Evolutionary conservation across 2,329 filamentous ascomycete genomes (phyloP).

Genomic region (Fonsecaea pedrosoi): DNA sequence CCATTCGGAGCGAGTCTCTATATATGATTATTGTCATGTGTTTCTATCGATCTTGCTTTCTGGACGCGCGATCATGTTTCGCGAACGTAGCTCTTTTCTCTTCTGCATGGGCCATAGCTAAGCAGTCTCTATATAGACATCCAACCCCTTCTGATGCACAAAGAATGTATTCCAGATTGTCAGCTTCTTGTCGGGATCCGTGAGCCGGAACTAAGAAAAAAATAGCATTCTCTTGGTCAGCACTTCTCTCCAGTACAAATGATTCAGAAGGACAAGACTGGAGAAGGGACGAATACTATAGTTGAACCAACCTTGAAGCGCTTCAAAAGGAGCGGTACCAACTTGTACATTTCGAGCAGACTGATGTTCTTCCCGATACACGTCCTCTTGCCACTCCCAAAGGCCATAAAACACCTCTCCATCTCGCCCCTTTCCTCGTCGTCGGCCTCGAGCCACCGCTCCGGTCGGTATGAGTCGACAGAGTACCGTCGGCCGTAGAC

Average conservation of each 20-base stretch:
- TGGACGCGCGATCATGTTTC: background rate
- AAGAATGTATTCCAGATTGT: conserved; percentile 27
- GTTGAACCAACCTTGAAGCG: conserved; percentile 25
- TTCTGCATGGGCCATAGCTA: background rate
- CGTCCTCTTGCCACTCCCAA: conserved; percentile 12
- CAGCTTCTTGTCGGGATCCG: conserved; percentile 19
- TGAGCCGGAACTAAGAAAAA: background rate
- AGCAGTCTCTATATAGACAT: conserved; percentile 20
- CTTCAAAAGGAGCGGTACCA: conserved; percentile 33
- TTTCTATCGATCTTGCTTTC: background rate
- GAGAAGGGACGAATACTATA: no score
- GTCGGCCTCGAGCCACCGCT: conserved; percentile 41
- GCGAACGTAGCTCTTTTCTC: background rate
- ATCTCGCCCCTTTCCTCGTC: conserved; percentile 6
- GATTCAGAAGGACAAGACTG: no score
- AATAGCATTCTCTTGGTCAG: background rate
- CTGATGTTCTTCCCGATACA: conserved; percentile 31
- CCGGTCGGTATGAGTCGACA: conserved; percentile 39
- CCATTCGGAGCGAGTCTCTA: background rate
- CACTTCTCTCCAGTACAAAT: background rate
- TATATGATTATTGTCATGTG: background rate
- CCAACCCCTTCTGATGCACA: conserved; percentile 25
- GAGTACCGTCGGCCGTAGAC: conserved; percentile 45
- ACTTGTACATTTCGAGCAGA: conserved; percentile 25
- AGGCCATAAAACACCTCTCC: conserved; percentile 16